Evolutionary conservation across 2,329 filamentous ascomycete species (phyloP).

Genomic region (Exophiala viscosa): DNA sequence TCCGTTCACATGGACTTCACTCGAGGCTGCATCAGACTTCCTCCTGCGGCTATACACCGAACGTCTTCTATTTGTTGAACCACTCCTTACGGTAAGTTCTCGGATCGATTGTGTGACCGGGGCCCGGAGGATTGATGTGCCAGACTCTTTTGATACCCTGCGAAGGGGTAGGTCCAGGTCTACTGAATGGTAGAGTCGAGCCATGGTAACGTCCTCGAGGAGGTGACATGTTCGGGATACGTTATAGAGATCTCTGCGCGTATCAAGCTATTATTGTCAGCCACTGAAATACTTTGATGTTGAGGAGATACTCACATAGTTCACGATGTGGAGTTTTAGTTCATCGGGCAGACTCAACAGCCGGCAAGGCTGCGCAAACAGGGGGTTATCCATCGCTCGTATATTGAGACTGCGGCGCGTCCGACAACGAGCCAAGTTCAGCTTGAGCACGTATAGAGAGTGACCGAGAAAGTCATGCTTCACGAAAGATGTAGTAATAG

Average conservation of each 20-base stretch:
- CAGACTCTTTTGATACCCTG: conserved; percentile 3
- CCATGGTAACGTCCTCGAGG: conserved; percentile 25
- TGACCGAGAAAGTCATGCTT: too few species aligned
- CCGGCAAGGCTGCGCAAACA: conserved; percentile 20
- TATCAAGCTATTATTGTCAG: conserved; percentile 21
- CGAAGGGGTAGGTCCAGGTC: conserved; percentile 18
- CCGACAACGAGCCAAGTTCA: not conserved
- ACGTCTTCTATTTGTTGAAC: conserved; percentile 6
- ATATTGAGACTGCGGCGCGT: not conserved
- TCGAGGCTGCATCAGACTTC: conserved; percentile 9
- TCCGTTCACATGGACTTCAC: conserved; percentile 10
- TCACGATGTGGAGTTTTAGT: conserved; percentile 26
- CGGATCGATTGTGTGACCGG: conserved; percentile 24
- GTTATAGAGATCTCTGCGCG: conserved; percentile 27
- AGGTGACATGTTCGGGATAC: conserved; percentile 25
- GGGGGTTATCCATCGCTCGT: conserved; percentile 10
- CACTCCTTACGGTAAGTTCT: conserved; percentile 24
- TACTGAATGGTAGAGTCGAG: conserved; percentile 23
- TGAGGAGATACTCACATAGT: conserved; percentile 20
- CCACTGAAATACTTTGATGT: not conserved
- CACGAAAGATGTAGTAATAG: too few species aligned
- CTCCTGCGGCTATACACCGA: conserved; percentile 11
- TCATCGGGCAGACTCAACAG: conserved; percentile 25
- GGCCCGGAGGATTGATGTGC: conserved; percentile 16
- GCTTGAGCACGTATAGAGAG: not conserved